Evolutionary conservation across 768 basidiomycete genomes (phyloP), one percentile per base, ranked within the genome.

Genomic region (Tricholoma saponaceum): DNA sequence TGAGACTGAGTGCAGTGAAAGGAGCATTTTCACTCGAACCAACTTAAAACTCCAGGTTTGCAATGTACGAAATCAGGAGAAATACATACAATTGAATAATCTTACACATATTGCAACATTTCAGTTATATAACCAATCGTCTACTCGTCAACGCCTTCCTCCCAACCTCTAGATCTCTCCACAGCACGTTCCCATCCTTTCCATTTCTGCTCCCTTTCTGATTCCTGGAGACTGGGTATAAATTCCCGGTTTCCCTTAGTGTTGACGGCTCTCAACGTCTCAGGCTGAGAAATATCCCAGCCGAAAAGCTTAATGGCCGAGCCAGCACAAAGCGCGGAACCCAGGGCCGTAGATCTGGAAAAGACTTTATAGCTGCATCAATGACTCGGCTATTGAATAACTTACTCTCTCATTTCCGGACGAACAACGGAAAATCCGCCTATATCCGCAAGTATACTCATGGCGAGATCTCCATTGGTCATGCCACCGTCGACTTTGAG

Each of bases 401-500:
- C 90, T 60, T 68, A 92, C 92, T 99, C 97, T 69, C 96, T 78
- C 97, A 99, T 99, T 67, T 92, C 87, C 10, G 96, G 97, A 55
- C 97, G 80, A 58, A 95, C 77, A 60, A 99, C 92, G 26, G 84
- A 85, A 73, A 97, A 95, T 13, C 95, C 96, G 28, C 95, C 93
- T 43, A 96, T 77, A 69, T 97, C 89, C 3, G 92, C 92, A 58
- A 95, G 79, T 49, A 95, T 76, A 64, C 82, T 78, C 94, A 96
- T 92, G 56, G 87, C 90, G 26, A 90, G 71, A 67, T 96, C 92
- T 32, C 92, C 91, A 62, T 95, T 96, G 10, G 95, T 97, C 90
- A 97, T 95, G 14, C 95, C 94, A n/a, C 97, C 97, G 70, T 98
- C 97, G 33, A 99, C 96, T 70, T 89, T 95, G 61, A 99, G 84